Evolutionary conservation across 805 yeast species (phyloP).

Genomic region (Starmerella stigmatis): DNA sequence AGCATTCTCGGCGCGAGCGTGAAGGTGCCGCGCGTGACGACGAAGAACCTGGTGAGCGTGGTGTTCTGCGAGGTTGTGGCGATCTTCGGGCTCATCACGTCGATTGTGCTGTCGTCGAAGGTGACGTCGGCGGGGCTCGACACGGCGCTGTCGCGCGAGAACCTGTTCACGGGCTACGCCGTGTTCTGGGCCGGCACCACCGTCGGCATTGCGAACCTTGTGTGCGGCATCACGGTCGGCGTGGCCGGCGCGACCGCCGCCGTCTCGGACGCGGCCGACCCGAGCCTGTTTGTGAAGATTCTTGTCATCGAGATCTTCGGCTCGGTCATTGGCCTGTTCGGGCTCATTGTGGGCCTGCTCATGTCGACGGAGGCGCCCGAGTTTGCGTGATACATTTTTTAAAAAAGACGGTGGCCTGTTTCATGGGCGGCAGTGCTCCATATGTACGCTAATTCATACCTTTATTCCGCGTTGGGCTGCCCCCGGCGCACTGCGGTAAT

Average conservation of each 20-base stretch:
- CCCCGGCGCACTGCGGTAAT: neutral
- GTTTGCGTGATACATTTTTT: slow-evolving; percentile 46
- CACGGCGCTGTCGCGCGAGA: slow-evolving; percentile 61
- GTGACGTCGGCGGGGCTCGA: slow-evolving; percentile 54
- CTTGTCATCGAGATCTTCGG: slow-evolving; percentile 97
- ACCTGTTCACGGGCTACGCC: slow-evolving; percentile 88
- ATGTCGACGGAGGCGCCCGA: slow-evolving; percentile 95
- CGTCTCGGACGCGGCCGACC: slow-evolving; percentile 92
- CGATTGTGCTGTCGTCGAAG: slow-evolving; percentile 91
- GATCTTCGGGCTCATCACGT: slow-evolving; percentile 93
- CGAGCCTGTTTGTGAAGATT: slow-evolving; percentile 87
- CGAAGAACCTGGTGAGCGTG: slow-evolving; percentile 90
- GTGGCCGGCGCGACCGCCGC: slow-evolving; percentile 99
- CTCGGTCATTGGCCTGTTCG: slow-evolving; percentile 87
- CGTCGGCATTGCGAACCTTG: slow-evolving; percentile 83
- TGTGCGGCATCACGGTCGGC: slow-evolving; percentile 96
- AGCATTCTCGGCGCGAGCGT: slow-evolving; percentile 97
- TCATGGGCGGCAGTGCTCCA: too few relatives aligned
- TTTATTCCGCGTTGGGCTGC: neutral
- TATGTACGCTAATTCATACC: neutral
- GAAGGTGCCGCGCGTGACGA: slow-evolving; percentile 91
- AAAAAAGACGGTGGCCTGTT: too few relatives aligned
- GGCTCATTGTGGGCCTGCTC: slow-evolving; percentile 92
- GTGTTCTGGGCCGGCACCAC: slow-evolving; percentile 97
- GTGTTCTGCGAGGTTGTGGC: slow-evolving; percentile 99